Base-by-base conservation (phyloP, 345 rosid species). In the Aquilaria yunnanensis region DNA sequence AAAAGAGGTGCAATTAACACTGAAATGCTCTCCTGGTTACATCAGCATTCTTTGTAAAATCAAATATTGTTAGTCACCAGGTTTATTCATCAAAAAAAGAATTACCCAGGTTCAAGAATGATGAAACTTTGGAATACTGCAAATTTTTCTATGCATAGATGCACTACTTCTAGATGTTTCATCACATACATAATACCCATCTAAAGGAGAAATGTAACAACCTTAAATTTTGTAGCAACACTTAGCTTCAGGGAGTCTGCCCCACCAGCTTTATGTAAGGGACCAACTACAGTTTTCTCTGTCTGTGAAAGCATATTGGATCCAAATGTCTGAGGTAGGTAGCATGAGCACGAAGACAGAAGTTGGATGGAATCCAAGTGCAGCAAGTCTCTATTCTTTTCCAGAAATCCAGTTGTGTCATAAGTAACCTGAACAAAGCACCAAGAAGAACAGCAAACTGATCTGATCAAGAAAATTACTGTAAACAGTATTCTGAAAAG, bases 171-270 rank as follows among this genome's bases (percentile, higher is more conserved):
- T 2, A 14, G 51, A 61, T 37, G 43, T 37, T 37, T 37, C 43
- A 37, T 37, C 5, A 3, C 43, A 37, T 9, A 37, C 43, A 37
- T 37, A 37, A 5, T 37, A 37, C 43, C 5, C 5, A 37, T 37
- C 43, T 37, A 37, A 37, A 37, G 5, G 43, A 37, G 62, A n/a
- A 37, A 61, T 57, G 51, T 14, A 57, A 9, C 23, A 14, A 94
- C 99, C 99, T 94, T 94, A 74, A 94, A 94, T 70, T 94, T 94
- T 29, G 92, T 86, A 10, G 91, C 83, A 56, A 94, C 97, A 62
- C 99, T 94, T 59, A 86, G 83, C 79, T 90, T 85, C 70, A 90
- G 99, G 56, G 93, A 90, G 72, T 90, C 96, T 70, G 99, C 99
- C 60, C 97, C 97, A 65, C 96, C 99, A 54, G 96, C 84, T 84